A percentile compares a stretch with the other conserved stretches of the same genome.
These are phyloP conservation scores for Acer negundo DNA, from an alignment of 345 rosid species.

Conservation along the genomic window DNA sequence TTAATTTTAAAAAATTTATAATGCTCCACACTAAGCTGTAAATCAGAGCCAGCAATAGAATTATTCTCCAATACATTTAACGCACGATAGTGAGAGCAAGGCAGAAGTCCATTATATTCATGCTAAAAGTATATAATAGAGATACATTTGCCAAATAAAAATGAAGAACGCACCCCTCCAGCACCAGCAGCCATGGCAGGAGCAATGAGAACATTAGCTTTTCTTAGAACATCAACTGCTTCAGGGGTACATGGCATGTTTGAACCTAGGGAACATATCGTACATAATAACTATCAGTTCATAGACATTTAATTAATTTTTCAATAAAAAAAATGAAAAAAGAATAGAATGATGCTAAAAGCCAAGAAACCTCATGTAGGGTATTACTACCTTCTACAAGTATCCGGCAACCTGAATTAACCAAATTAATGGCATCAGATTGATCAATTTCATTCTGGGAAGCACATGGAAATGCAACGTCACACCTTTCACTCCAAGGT, in stretches of 20 bases:
- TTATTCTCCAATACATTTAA: neutral
- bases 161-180: constrained; percentile 74
- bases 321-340: neutral
- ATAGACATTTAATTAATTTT: neutral
- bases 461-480: constrained; percentile 95
- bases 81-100: neutral
- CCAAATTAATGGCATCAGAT: constrained; percentile 91
- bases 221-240: constrained; percentile 85
- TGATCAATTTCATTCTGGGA: constrained; percentile 94
- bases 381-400: constrained; percentile 81
- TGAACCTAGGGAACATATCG: constrained; percentile 56
- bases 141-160: constrained; percentile 2
- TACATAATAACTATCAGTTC: neutral
- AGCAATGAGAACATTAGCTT: constrained; percentile 85
- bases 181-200: constrained; percentile 99
- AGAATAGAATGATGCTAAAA: neutral
- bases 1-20: neutral
- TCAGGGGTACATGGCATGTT: constrained; percentile 98
- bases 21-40: neutral
- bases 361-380: constrained; percentile 14
- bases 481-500: constrained; percentile 97
- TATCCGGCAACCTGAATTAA: constrained; percentile 82
- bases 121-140: neutral
- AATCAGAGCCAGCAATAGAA: neutral
- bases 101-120: neutral